These are phyloP conservation scores for Clavariopsis aquatica DNA, from an alignment of 495 filamentous ascomycete species.

Conservation along the genomic window DNA sequence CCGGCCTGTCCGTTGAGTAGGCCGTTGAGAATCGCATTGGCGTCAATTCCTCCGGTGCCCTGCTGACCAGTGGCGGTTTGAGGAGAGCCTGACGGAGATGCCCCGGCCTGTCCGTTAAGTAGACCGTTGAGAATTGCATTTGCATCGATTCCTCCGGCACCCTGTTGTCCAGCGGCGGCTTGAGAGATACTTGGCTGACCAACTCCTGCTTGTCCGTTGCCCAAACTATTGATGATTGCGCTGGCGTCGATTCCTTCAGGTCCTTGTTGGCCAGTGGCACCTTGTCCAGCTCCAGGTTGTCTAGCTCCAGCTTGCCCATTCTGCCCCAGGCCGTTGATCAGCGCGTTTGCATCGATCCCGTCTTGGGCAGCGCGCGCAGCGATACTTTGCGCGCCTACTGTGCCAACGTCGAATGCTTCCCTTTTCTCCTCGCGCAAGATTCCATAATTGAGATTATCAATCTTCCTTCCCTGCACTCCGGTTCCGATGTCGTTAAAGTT, in stretches of 20 bases:
- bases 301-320: not conserved
- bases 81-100: not conserved
- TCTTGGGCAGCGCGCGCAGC: not conserved
- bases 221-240: conserved; percentile 7
- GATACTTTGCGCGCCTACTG: not conserved
- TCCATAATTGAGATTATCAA: conserved; percentile 12
- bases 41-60: not conserved
- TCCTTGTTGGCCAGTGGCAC: not conserved
- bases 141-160: conserved; percentile 1
- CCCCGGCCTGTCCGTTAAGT: not conserved
- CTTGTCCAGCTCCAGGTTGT: conserved; percentile 1
- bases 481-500: conserved; percentile 23
- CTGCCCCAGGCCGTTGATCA: not conserved
- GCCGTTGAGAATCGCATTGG: not conserved
- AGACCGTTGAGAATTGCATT: not conserved
- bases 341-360: not conserved
- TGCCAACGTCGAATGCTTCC: conserved; percentile 12
- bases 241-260: conserved; percentile 3
- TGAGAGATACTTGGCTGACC: not conserved
- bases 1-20: not conserved
- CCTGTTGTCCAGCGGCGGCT: not conserved
- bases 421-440: not conserved
- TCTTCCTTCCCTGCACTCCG: conserved; percentile 17
- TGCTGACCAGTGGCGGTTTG: not conserved
- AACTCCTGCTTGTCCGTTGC: not conserved